Evolutionary conservation across 2,329 filamentous ascomycete genomes (phyloP).

Genomic region (Lachnellula arida): DNA sequence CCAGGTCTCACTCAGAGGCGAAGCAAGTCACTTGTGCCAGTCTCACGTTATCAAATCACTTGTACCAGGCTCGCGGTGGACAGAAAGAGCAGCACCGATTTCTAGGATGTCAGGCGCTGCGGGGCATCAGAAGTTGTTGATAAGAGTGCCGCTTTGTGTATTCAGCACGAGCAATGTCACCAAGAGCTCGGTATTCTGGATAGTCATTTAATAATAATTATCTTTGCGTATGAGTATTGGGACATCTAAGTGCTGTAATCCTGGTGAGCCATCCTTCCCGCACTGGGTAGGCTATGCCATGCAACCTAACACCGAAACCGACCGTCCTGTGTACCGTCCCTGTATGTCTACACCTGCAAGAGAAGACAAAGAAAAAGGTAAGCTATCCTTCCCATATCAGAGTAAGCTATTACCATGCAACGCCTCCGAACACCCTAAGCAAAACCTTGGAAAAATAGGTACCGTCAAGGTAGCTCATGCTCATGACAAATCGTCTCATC

Average conservation of each 20-base stretch:
- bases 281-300: constrained; percentile 24
- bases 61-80: too few relatives aligned
- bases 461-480: constrained; percentile 6
- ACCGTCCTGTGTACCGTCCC: constrained; percentile 25
- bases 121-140: too few relatives aligned
- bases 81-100: too few relatives aligned
- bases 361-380: constrained; percentile 1
- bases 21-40: too few relatives aligned
- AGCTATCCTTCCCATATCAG: constrained; percentile 23
- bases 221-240: too few relatives aligned
- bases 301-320: constrained; percentile 17
- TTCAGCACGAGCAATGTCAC: too few relatives aligned
- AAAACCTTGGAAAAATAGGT: constrained; percentile 3
- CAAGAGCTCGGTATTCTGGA: too few relatives aligned
- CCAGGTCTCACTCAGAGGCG: too few relatives aligned
- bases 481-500: not conserved
- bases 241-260: not conserved
- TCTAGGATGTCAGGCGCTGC: too few relatives aligned
- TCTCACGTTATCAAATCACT: too few relatives aligned
- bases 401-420: constrained; percentile 23
- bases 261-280: constrained; percentile 23
- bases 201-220: too few relatives aligned
- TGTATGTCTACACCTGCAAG: not conserved
- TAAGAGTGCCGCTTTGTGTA: too few relatives aligned
- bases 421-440: constrained; percentile 12